Base-by-base conservation (phyloP, 169 alveolate genomes). In the Plasmodium inui region DNA sequence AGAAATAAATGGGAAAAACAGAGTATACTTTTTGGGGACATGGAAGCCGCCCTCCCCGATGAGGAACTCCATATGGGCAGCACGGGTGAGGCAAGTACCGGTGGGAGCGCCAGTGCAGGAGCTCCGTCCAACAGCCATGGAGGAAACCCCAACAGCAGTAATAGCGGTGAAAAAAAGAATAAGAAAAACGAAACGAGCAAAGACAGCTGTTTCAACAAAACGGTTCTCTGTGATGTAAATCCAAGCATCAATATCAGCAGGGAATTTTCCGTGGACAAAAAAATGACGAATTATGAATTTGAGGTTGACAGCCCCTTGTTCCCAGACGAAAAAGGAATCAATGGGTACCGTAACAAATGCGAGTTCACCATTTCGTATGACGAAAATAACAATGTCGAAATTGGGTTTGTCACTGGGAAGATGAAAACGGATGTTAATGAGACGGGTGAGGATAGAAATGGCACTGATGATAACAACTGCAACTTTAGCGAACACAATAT, bases 401-500 rank as follows among this genome's bases (percentile, higher is more conserved):
- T 91, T 39, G 95, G 95, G n/a, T 91, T 91, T 82, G 95, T 91
- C 22, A 83, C 76, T 8, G 92, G 95, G 28, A 91, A 91, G 55
- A 34, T 91, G 26, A 91, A 70, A 72, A 80, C 85, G 19, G 41
- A 74, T 91, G 26, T 91, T 34, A 82, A 70, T 46, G 92, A 91
- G 6, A 37, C 26, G 5, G 72, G 46, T 41, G 55, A 17, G 22
- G 92, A 84, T 39, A 84, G 71, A 71, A 71, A 71, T 34, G 28
- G 37, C 30, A 73, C 41, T 19, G 95, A 91, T 8, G 91, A 91
- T 34, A 82, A 72, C 57, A 91, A 70, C 67, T 91, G 95, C 55
- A 91, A 81, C 74, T 91, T 82, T 91, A 91, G 95, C 74, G 95
- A 91, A 57, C 83, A 91, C 50, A 91, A 91, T 19, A 91, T 91